Base-by-base conservation (phyloP, 1,284 basidiomycete genomes). In the Vanrija pseudolonga region DNA sequence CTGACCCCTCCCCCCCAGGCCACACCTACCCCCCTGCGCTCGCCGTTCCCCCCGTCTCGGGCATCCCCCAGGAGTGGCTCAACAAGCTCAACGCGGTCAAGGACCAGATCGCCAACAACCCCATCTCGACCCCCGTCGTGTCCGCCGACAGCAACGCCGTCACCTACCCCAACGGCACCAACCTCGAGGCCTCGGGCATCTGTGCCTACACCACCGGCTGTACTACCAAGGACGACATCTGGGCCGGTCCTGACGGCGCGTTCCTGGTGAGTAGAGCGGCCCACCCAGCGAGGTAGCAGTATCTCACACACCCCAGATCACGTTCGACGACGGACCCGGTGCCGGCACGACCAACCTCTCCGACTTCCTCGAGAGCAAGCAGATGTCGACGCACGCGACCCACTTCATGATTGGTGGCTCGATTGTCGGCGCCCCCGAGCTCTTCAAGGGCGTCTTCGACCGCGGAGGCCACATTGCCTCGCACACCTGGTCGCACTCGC, bases 361-460 rank as follows among this genome's bases (percentile, higher is more conserved):
- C 61, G 66, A 77, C 59, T 81, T 79, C 62, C 69, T 83, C 56
- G 73, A 74, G 51, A 45, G 73, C 51, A 73, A 80, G 57, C 71
- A 79, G 59, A 67, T 80, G 57, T 78, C 79, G 14, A 36, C 45
- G 45, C 56, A 63, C 59, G 77, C 80, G 11, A 83, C 82, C 15
- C 82, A 83, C 66, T 83, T 82, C 67, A 73, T 82, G 63, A 81
- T 83, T 53, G 82, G 82, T 23, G 70, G 66, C n/a, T 69, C 69
- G 52, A 66, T 72, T 39, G 24, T 61, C 26, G 57, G 44, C 52
- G 65, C 62, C 66, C 61, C 65, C 17, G 22, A 46, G 57, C 63
- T 32, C 63, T 47, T 47, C 46, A 38, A 47, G 19, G 18, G 20
- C 46, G 46, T 47, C 62, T 55, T 63, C 73, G 51, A 47, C 52